Base-by-base conservation (phyloP, 179 eudicot genomes). In the Silene coronaria region DNA sequence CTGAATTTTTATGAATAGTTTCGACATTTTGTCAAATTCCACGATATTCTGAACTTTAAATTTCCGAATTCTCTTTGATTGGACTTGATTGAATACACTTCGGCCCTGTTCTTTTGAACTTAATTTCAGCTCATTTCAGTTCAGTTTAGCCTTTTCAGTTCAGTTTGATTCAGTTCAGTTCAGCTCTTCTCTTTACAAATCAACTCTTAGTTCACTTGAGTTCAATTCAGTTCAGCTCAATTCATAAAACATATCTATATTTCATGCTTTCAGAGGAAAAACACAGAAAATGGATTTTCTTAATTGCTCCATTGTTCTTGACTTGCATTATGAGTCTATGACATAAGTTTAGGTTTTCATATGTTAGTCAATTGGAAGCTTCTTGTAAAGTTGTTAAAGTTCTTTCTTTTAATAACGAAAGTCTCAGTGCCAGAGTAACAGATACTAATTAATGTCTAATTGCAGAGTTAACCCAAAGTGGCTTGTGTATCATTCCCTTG, bases 391-490 rank as follows among this genome's bases (percentile, higher is more conserved):
- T 13, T n/a, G 7, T 17, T 14, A 16, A 17, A 38, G 45, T 30
- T 32, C 22, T 30, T 65, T 32, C 45, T 65, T 32, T 24, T 59
- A 19, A n/a, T 57, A 17, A 16, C 8, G 8, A 34, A 38, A 38
- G 45, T 38, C 45, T 38, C 11, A 16, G 3, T 6, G 46, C 48
- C 38, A 32, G 53, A 3, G 21, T 63, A 42, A 46, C 78, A 19
- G 70, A 19, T 60, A 8, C 17, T 66, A 13, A 70, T 21, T 23
- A 34, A 48, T 67, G 21, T 75, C 76, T 55, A 51, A 23, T 65
- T 87, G 86, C 96, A 95, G 99, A 74, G 99, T 95, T 64, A 95
- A 95, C 83, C 99, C 97, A 17, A 95, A 92, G 85, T 95, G 97
- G 91, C 87, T 95, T 13, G 80, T 90, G 32, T 95, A 85, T 84